These are phyloP conservation scores for Viola odorata DNA, from an alignment of 345 rosid genomes.

Conservation along the genomic window DNA sequence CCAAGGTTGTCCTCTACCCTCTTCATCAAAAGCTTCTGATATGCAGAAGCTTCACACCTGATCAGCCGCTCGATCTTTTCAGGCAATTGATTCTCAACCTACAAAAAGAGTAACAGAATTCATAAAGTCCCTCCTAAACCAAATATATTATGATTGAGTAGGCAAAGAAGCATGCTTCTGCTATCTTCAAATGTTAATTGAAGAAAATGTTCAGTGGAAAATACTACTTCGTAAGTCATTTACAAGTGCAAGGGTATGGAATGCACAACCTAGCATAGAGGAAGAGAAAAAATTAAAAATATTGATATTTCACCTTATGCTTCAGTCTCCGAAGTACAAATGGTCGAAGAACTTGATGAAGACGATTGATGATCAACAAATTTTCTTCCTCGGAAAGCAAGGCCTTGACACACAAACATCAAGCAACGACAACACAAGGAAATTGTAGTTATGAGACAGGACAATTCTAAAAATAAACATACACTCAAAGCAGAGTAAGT, in stretches of 20 bases:
- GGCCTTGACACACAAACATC: slow-evolving; percentile 40
- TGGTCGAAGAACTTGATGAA: slow-evolving; percentile 95
- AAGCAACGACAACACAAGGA: slow-evolving; percentile 1
- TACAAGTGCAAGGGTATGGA: neutral
- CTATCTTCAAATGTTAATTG: neutral
- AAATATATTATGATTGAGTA: neutral
- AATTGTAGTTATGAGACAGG: neutral
- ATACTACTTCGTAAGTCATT: neutral
- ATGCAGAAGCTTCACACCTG: slow-evolving; percentile 91
- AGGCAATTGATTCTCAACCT: slow-evolving; percentile 90
- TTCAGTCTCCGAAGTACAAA: slow-evolving; percentile 88
- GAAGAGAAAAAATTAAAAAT: too few relatives aligned
- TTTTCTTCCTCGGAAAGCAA: slow-evolving; percentile 91
- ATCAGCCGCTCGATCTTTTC: slow-evolving; percentile 90
- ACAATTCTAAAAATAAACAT: neutral
- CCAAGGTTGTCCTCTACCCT: slow-evolving; percentile 94
- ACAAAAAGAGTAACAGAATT: slow-evolving; percentile 18
- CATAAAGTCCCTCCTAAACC: slow-evolving; percentile 9
- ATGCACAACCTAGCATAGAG: neutral
- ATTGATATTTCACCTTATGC: slow-evolving; percentile 56
- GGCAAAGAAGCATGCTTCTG: neutral
- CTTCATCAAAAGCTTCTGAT: slow-evolving; percentile 89
- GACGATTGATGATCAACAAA: slow-evolving; percentile 81
- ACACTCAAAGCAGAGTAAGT: slow-evolving; percentile 11
- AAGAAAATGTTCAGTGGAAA: neutral